Percentiles rank a stretch among this genome's conserved stretches.
These are phyloP conservation scores for Colletotrichum magnum DNA, from an alignment of 2,329 filamentous ascomycete species.

Conservation along the genomic window DNA sequence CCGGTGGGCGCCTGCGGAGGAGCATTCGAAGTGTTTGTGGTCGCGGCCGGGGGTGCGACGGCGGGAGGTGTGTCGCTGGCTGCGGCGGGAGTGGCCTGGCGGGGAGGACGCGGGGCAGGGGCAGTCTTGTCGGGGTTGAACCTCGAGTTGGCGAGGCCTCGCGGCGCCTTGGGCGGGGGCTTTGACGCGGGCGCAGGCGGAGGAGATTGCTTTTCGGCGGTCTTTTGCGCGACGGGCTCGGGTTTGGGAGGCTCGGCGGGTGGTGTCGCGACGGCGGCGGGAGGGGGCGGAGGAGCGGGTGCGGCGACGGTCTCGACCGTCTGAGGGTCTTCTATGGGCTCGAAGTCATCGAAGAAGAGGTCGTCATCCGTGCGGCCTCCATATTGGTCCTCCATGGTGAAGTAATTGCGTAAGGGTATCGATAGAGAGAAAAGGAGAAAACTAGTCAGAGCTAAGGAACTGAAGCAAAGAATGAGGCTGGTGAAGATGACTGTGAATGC, in stretches of 20 bases:
- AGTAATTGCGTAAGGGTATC: neutral
- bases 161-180: slow-evolving; percentile 19
- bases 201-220: slow-evolving; percentile 9
- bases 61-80: neutral
- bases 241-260: slow-evolving; percentile 24
- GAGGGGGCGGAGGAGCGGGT: slow-evolving; percentile 17
- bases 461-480: slow-evolving; percentile 24
- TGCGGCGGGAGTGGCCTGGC: slow-evolving; percentile 24
- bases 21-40: neutral
- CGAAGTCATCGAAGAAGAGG: slow-evolving; percentile 74
- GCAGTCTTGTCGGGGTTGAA: slow-evolving; percentile 35
- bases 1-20: slow-evolving; percentile 25
- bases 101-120: slow-evolving; percentile 33
- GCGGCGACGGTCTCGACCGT: slow-evolving; percentile 22
- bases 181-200: slow-evolving; percentile 3
- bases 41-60: neutral
- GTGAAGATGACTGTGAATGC: slow-evolving; percentile 26
- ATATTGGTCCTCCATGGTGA: slow-evolving; percentile 72
- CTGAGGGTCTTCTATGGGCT: slow-evolving; percentile 53
- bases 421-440: neutral
- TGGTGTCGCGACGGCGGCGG: slow-evolving; percentile 27
- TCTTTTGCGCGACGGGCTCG: slow-evolving; percentile 10
- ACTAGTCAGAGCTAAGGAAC: neutral
- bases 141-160: slow-evolving; percentile 33
- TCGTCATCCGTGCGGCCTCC: slow-evolving; percentile 73